phyloP scores from a whole-genome alignment of 768 basidiomycete genomes.

The Amanita muscaria region DNA sequence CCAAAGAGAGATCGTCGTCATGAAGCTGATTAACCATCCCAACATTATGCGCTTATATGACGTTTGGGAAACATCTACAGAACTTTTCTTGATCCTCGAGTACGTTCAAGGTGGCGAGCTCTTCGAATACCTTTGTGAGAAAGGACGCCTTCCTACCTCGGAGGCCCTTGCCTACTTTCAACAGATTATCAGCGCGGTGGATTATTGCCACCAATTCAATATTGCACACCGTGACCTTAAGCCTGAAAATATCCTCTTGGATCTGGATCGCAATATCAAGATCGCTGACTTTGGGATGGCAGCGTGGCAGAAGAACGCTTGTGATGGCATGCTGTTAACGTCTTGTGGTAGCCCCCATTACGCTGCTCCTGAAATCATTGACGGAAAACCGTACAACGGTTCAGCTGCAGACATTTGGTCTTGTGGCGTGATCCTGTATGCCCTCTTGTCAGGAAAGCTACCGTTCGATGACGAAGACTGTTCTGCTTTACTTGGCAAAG shows the following conservation, averaged over 20 bases:
- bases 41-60: conserved; percentile 93
- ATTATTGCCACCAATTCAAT: conserved; percentile 92
- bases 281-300: conserved; percentile 99
- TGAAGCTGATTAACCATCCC: conserved; percentile 95
- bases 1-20: conserved; percentile 91
- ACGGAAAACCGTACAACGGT: conserved; percentile 78
- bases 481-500: conserved; percentile 67
- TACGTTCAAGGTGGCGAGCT: conserved; percentile 93
- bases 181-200: conserved; percentile 85
- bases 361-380: conserved; percentile 86
- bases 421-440: conserved; percentile 88
- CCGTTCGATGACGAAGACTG: conserved; percentile 92
- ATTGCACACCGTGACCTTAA: conserved; percentile 93
- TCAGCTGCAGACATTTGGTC: conserved; percentile 94
- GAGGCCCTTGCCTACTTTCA: conserved; percentile 87
- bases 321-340: conserved; percentile 53
- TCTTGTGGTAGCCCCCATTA: conserved; percentile 95
- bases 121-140: conserved; percentile 82
- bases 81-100: conserved; percentile 88
- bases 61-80: conserved; percentile 89
- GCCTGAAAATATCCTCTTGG: conserved; percentile 87
- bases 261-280: conserved; percentile 80
- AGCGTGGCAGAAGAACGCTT: conserved; percentile 64
- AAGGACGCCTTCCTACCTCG: conserved; percentile 56
- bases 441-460: conserved; percentile 77